These are phyloP conservation scores for Lotmaria passim DNA, from an alignment of 208 protist species.

Conservation along the genomic window DNA sequence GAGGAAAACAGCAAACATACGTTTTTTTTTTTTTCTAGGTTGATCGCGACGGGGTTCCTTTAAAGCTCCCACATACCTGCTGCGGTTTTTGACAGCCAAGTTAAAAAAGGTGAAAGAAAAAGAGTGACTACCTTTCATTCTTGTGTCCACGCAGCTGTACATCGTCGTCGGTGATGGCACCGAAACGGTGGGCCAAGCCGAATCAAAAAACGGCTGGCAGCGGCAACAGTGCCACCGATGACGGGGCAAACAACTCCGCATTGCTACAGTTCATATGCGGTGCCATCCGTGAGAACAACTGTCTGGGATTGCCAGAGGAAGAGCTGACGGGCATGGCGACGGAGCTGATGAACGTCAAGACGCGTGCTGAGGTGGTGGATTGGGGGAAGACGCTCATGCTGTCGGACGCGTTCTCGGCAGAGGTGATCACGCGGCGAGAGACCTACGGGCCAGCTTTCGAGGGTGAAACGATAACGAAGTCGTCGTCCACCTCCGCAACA, in stretches of 20 bases:
- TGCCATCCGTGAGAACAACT: conserved; percentile 75
- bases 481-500: background rate
- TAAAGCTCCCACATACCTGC: too few species aligned
- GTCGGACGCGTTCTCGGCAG: conserved; percentile 62
- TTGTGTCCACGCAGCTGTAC: too few species aligned
- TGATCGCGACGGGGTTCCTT: too few species aligned
- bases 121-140: too few species aligned
- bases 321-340: conserved; percentile 76
- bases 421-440: conserved; percentile 70
- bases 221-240: conserved; percentile 4
- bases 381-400: conserved; percentile 85
- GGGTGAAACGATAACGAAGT: conserved; percentile 28
- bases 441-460: conserved; percentile 69
- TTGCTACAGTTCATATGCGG: conserved; percentile 64
- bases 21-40: background rate
- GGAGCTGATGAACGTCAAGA: conserved; percentile 57
- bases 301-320: conserved; percentile 66
- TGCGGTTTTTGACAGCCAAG: too few species aligned
- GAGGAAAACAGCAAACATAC: too few species aligned
- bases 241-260: conserved; percentile 16
- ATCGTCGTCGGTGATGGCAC: too few species aligned
- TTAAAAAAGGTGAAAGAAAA: too few species aligned
- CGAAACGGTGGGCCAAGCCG: conserved; percentile 61
- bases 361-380: conserved; percentile 65
- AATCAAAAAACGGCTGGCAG: background rate